Base-by-base conservation (phyloP, 1,284 basidiomycete genomes). In the Sporisorium scitamineum region DNA sequence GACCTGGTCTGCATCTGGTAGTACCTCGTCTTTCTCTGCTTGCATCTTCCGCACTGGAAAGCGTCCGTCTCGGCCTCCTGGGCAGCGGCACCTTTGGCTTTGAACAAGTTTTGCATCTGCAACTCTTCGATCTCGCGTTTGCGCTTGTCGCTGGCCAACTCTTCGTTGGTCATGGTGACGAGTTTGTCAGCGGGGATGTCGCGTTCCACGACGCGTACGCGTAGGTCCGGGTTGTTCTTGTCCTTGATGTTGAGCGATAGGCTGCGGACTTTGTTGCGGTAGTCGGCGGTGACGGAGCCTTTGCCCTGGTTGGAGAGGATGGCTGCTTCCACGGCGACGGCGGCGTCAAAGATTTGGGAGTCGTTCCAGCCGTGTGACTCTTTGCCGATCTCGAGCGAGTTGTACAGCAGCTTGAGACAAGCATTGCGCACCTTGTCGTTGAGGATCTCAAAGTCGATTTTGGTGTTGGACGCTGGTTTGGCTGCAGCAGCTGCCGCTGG, bases 71-170 rank as follows among this genome's bases (percentile, higher is more conserved):
- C 96, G 16, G 96, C 95, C 86, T 88, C 86, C 58, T 86, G 86
- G 75, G 95, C 93, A 16, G 90, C 93, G 0, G 95, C 96, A 3
- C 92, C 94, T 18, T 97, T 90, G 2, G 95, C 92, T 57, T 95
- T 93, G 88, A 95, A 93, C 53, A 99, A 87, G 83, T 99, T 99
- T 47, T 83, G 82, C 68, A 80, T 76, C 55, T 83, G 80, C 37
- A 85, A 41, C 66, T 93, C 91, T 79, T 93, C 90, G 61, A 90
- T 90, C 73, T 99, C 92, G 82, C 92, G 92, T 69, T 90, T 90
- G 39, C 94, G 89, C 80, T 95, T 94, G 82, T 95, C 94, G 1
- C 93, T 94, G 2, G 96, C 96, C 92, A 99, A 94, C 81, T 99
- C 95, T 87, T 91, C 89, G 84, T 92, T 94, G 1, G 89, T 89